Conservation (phyloP, 352 stramenopile genomes). For the Aphanomyces invadans region DNA sequence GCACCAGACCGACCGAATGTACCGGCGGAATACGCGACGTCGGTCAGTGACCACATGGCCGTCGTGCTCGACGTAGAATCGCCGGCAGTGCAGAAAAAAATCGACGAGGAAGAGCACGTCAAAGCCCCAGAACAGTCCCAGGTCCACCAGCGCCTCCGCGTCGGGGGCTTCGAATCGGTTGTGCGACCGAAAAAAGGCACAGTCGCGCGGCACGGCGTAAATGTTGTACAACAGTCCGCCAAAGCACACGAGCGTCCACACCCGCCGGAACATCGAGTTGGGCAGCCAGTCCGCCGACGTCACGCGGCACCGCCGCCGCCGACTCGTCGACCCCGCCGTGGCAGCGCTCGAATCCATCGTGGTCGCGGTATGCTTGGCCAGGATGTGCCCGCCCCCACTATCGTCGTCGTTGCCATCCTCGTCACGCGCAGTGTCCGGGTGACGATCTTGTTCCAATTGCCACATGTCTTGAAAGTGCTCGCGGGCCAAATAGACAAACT, state of each 20-base stretch:
- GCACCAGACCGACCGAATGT: background rate
- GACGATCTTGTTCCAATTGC: background rate
- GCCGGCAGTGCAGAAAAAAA: constrained; percentile 19
- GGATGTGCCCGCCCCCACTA: background rate
- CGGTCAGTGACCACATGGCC: constrained; percentile 12
- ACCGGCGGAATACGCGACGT: background rate
- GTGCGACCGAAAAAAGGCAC: constrained; percentile 22
- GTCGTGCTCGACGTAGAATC: constrained; percentile 22
- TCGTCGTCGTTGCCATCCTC: constrained; percentile 1
- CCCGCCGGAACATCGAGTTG: constrained; percentile 23
- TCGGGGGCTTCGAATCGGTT: constrained; percentile 22
- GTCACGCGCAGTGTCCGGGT: background rate
- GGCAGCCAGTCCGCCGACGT: constrained; percentile 18
- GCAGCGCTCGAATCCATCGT: background rate
- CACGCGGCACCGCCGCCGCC: constrained; percentile 12
- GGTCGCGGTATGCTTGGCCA: background rate
- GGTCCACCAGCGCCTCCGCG: constrained; percentile 4
- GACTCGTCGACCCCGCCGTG: background rate
- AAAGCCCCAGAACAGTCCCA: constrained; percentile 16
- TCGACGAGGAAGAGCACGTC: constrained; percentile 15
- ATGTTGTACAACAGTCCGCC: constrained; percentile 23
- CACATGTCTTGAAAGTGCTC: constrained; percentile 16
- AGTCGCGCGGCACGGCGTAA: constrained; percentile 21
- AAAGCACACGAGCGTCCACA: constrained; percentile 18
- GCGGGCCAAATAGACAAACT: constrained; percentile 19